phyloP scores from a whole-genome alignment of 768 basidiomycete species.

The Asterophora lycoperdoides region DNA sequence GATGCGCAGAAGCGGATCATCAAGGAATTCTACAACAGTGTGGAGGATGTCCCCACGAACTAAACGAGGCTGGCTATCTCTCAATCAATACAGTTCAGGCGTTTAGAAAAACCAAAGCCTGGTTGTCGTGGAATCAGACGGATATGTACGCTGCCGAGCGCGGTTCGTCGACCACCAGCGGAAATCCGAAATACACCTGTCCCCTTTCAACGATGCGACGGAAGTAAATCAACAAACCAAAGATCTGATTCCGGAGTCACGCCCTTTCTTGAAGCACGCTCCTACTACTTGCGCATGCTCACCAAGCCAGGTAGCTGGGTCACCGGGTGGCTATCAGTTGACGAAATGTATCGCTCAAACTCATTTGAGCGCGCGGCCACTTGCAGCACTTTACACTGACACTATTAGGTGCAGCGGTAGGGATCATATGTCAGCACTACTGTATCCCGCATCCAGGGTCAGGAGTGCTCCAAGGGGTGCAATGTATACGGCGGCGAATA shows the following conservation, averaged over 20 bases:
- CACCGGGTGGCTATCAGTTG: too few species aligned
- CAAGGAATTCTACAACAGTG: slow-evolving; percentile 80
- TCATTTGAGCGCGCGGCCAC: too few species aligned
- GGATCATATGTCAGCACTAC: slow-evolving; percentile 31
- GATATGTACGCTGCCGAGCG: background rate
- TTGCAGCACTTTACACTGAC: slow-evolving; percentile 37
- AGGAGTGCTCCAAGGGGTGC: slow-evolving; percentile 45
- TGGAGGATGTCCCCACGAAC: slow-evolving; percentile 63
- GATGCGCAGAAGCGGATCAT: slow-evolving; percentile 79
- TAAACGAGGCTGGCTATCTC: slow-evolving; percentile 19
- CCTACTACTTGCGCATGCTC: too few species aligned
- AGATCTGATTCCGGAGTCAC: too few species aligned
- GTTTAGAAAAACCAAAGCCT: background rate
- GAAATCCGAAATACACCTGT: too few species aligned
- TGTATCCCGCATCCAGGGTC: slow-evolving; percentile 45
- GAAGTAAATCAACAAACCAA: too few species aligned
- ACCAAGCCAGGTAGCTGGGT: too few species aligned
- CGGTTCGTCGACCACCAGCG: too few species aligned
- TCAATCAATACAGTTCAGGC: too few species aligned
- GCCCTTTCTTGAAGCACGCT: too few species aligned
- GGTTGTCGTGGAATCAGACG: too few species aligned
- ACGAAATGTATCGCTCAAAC: slow-evolving; percentile 72
- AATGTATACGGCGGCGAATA: slow-evolving; percentile 46
- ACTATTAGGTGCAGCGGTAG: slow-evolving; percentile 37
- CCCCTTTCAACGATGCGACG: too few species aligned